These are phyloP conservation scores for Verticillium isaacii DNA, from an alignment of 2,329 filamentous ascomycete genomes.

Conservation along the genomic window DNA sequence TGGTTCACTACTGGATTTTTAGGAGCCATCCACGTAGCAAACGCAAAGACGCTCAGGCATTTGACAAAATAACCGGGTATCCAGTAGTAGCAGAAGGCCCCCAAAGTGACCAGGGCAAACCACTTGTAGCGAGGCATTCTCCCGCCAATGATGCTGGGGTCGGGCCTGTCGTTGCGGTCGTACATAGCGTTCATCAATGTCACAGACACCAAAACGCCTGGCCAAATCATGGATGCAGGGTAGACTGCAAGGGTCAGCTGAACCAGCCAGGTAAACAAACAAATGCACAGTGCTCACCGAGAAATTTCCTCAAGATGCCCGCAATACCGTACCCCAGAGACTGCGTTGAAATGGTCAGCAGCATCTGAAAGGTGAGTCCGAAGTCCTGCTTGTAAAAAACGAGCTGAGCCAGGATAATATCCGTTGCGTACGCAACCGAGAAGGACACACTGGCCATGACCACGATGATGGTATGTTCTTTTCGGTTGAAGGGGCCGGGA, in stretches of 20 bases:
- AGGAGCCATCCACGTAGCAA: constrained; percentile 67
- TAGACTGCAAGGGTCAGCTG: constrained; percentile 36
- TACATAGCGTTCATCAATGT: constrained; percentile 71
- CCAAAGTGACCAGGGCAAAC: constrained; percentile 54
- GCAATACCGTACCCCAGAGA: constrained; percentile 66
- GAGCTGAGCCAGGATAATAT: constrained; percentile 66
- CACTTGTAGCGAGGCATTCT: constrained; percentile 60
- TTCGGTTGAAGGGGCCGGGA: constrained; percentile 65
- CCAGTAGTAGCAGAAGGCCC: constrained; percentile 62
- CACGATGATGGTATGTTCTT: constrained; percentile 64
- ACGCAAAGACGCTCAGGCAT: constrained; percentile 66
- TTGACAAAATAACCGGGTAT: constrained; percentile 66
- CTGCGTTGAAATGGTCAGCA: constrained; percentile 64
- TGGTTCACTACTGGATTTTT: constrained; percentile 66
- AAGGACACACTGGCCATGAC: constrained; percentile 71
- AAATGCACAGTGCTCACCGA: constrained; percentile 32
- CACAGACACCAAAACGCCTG: constrained; percentile 59
- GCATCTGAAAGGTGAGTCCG: constrained; percentile 60
- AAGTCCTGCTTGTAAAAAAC: constrained; percentile 70
- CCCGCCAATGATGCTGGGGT: constrained; percentile 55
- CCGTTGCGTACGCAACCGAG: constrained; percentile 66
- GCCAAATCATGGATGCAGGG: constrained; percentile 72
- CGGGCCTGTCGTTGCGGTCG: constrained; percentile 47
- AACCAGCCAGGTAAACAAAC: constrained; percentile 11
- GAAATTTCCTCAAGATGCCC: constrained; percentile 60